Conservation (phyloP, 1,284 basidiomycete genomes). For the Moniliella sp. region DNA sequence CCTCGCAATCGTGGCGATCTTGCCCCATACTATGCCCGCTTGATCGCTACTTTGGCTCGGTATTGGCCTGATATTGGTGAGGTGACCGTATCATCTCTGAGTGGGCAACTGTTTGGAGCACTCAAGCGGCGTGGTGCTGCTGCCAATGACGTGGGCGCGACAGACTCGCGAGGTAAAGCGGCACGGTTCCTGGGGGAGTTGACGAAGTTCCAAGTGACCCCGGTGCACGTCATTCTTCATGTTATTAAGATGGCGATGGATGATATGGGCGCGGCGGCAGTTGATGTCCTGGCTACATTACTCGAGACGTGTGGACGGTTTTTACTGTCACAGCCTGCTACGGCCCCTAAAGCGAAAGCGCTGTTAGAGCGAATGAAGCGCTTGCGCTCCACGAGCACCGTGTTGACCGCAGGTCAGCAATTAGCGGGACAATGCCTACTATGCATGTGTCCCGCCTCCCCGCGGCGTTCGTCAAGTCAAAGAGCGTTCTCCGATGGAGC, state of each 20-base stretch:
- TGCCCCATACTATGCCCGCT: slow-evolving; percentile 72
- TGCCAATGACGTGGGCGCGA: slow-evolving; percentile 40
- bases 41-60: slow-evolving; percentile 63
- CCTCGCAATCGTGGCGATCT: slow-evolving; percentile 74
- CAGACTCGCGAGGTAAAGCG: slow-evolving; percentile 67
- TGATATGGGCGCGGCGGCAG: slow-evolving; percentile 71
- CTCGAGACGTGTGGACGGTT: slow-evolving; percentile 86
- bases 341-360: slow-evolving; percentile 81
- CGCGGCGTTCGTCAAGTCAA: slow-evolving; percentile 64
- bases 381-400: slow-evolving; percentile 68
- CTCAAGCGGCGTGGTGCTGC: slow-evolving; percentile 82
- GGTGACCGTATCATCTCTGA: slow-evolving; percentile 59
- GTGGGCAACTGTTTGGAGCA: slow-evolving; percentile 88
- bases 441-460: slow-evolving; percentile 95
- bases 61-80: slow-evolving; percentile 89
- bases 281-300: slow-evolving; percentile 76
- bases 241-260: slow-evolving; percentile 90
- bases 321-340: slow-evolving; percentile 58
- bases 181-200: slow-evolving; percentile 68
- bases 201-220: slow-evolving; percentile 85
- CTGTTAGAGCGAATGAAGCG: slow-evolving; percentile 89
- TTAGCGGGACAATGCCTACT: slow-evolving; percentile 94
- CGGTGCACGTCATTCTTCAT: slow-evolving; percentile 72
- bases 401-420: slow-evolving; percentile 65
- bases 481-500: slow-evolving; percentile 62